Evolutionary conservation across 176 grass and related monocot species (phyloP).

Genomic region (Aegilops longissima): DNA sequence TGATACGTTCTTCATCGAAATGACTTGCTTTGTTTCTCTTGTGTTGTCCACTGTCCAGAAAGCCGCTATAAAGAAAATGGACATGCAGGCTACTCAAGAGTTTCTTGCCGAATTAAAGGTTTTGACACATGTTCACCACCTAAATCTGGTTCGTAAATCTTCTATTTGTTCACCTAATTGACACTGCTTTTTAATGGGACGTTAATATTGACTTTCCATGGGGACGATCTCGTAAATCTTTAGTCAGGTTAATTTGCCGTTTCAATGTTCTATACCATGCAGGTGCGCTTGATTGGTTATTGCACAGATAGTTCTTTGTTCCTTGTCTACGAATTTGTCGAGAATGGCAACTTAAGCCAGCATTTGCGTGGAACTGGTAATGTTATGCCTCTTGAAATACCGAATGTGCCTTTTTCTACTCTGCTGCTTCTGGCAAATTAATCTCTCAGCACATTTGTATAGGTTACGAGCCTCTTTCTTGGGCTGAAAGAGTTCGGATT

Average conservation of each 20-base stretch:
- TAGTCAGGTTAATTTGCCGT: not conserved
- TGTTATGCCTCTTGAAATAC: not conserved
- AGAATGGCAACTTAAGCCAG: conserved; percentile 90
- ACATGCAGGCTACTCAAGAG: conserved; percentile 77
- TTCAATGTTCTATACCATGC: conserved; percentile 8
- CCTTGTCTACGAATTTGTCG: conserved; percentile 86
- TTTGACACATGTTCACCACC: conserved; percentile 96
- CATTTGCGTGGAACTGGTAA: conserved; percentile 82
- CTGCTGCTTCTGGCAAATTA: conserved; percentile 37
- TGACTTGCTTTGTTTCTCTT: conserved; percentile 19
- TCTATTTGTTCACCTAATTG: not conserved
- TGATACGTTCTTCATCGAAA: not conserved
- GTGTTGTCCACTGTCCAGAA: conserved; percentile 53
- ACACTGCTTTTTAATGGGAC: not conserved
- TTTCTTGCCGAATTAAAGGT: conserved; percentile 97
- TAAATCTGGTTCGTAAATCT: conserved; percentile 74
- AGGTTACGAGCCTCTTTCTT: conserved; percentile 71
- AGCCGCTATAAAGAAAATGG: conserved; percentile 97
- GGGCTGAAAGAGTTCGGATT: conserved; percentile 81
- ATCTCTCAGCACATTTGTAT: conserved; percentile 17
- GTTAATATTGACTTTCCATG: not conserved
- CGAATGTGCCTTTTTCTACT: not conserved
- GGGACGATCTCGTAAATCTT: not conserved
- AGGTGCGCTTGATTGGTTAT: conserved; percentile 94
- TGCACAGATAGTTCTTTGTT: conserved; percentile 83